Evolutionary conservation across 1,139 yeast genomes (phyloP), one percentile per base, ranked within the genome.

Genomic region (Torulaspora globosa): DNA sequence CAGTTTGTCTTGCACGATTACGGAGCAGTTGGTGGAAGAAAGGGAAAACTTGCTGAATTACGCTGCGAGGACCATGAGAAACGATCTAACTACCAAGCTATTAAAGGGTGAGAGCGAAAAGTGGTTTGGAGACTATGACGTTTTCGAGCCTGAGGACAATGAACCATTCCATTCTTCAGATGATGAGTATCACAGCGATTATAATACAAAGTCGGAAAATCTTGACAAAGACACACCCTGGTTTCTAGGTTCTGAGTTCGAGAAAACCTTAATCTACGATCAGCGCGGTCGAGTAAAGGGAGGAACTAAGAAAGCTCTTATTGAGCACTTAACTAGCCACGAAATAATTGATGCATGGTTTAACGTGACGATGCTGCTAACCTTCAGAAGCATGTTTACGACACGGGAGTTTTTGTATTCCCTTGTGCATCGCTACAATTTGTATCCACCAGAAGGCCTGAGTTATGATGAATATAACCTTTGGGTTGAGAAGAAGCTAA

Each of bases 371-470:
- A 80, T 90, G 69, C 70, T 90, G 50, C 70, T 83, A 26, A 82
- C 95, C 0, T 89, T 87, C 66, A 74, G 86, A 33, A 82, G 94
- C 36, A 85, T 90, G 62, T 78, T 84, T 69, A 73, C 84, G 1
- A 77, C 95, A 1, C 68, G 75, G 3, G 87, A 82, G 48, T 72
- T 92, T 29, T 71, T 89, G 46, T 76, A 74, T 19, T 66, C 78
- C 38, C 70, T 92, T 49, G 78, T 83, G 29, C 73, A 74, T 30
- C 72, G 96, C 43, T 92, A 83, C 66, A 75, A 82, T 50, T 70
- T 81, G 28, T 81, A 79, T 51, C 95, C 97, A 4, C 97, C 97
- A 0, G 96, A 85, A 57, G 96, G 95, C 0, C 70, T 92, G 51
- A 79, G 86, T 46, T 84, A 79, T 55, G 95, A 85, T 51, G 96